Percentiles rank a stretch among this genome's conserved stretches.
phyloP scores from a whole-genome alignment of 2,329 filamentous ascomycete species.

The Juglanconis oblonga region DNA sequence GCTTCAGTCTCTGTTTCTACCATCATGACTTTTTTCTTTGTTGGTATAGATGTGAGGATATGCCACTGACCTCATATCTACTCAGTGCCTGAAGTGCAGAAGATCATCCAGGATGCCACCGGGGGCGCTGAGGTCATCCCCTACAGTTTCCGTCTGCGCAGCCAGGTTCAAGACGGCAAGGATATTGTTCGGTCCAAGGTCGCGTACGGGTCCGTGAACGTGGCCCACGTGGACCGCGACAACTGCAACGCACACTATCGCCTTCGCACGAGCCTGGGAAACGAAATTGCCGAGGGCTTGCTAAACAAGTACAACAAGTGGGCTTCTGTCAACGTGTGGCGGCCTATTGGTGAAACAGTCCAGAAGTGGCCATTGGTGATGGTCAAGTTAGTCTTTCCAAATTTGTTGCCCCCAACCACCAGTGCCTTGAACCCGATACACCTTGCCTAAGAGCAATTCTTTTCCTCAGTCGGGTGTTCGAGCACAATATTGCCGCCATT shows the following conservation, averaged over 20 bases:
- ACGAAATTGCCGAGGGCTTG: conserved; percentile 24
- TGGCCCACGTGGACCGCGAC: background rate
- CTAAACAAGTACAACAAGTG: conserved; percentile 23
- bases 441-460: too few species aligned
- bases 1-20: too few species aligned
- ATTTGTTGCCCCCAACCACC: conserved; percentile 6
- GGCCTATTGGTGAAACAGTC: conserved; percentile 25
- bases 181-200: background rate
- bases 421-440: background rate
- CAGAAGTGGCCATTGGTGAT: conserved; percentile 28
- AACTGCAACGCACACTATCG: background rate
- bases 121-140: background rate
- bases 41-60: too few species aligned
- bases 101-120: background rate
- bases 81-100: background rate
- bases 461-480: too few species aligned
- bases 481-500: too few species aligned
- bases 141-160: background rate
- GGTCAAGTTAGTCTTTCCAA: conserved; percentile 18
- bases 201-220: background rate
- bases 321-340: conserved; percentile 28
- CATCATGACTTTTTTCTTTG: too few species aligned
- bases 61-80: too few species aligned
- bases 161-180: background rate
- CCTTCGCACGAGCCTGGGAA: background rate